phyloP scores from a whole-genome alignment of 352 stramenopile genomes.

The Globisporangium sylvaticum region DNA sequence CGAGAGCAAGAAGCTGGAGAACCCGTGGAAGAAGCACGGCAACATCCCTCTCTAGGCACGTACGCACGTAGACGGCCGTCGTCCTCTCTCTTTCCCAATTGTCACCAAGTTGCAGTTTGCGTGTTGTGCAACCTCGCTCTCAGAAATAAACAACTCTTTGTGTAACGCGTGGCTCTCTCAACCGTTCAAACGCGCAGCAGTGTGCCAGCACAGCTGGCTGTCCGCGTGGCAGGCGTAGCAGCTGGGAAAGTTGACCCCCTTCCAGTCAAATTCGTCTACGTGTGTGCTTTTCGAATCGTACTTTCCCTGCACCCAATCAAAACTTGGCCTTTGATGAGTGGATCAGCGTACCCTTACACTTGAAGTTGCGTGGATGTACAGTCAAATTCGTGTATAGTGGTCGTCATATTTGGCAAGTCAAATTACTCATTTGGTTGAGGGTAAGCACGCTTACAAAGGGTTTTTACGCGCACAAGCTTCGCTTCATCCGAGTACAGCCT shows the following conservation, averaged over 20 bases:
- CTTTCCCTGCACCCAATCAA: neutral
- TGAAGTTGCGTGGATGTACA: neutral
- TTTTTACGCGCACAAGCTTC: no score
- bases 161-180: neutral
- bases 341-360: neutral
- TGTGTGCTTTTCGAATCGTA: neutral
- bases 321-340: neutral
- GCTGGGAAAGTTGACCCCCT: neutral
- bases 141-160: constrained; percentile 6
- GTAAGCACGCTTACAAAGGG: no score
- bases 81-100: neutral
- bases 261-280: constrained; percentile 1
- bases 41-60: constrained; percentile 95
- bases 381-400: neutral
- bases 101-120: neutral
- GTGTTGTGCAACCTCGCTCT: constrained; percentile 2
- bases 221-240: neutral
- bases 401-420: neutral
- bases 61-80: constrained; percentile 4
- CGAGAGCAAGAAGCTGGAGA: constrained; percentile 90
- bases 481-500: no score
- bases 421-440: no score
- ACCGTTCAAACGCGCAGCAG: neutral
- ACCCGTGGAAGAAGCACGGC: constrained; percentile 95
- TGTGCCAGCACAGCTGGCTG: neutral